Evolutionary conservation across 805 yeast species (phyloP).

Genomic region (Kregervanrija fluxuum): DNA sequence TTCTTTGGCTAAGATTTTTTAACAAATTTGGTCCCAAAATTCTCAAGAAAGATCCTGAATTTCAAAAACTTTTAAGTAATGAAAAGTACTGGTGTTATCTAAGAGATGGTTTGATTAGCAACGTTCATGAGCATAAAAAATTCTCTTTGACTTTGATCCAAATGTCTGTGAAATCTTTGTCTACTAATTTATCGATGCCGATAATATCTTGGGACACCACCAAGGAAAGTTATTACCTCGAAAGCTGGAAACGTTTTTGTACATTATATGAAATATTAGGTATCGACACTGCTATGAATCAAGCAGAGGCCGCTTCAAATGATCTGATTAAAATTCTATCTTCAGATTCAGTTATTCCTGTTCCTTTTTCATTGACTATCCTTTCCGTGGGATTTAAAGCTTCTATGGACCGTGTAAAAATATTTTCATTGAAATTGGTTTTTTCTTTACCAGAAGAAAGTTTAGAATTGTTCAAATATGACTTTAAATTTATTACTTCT

Average conservation of each 20-base stretch:
- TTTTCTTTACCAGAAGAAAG: conserved; percentile 42
- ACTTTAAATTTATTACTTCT: conserved; percentile 33
- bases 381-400: conserved; percentile 71
- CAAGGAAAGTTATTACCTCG: conserved; percentile 26
- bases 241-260: conserved; percentile 64
- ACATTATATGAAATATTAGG: conserved; percentile 77
- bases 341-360: conserved; percentile 44
- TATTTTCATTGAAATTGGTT: conserved; percentile 49
- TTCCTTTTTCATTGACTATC: conserved; percentile 69
- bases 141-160: conserved; percentile 60
- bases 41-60: conserved; percentile 11
- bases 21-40: conserved; percentile 15
- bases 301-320: conserved; percentile 65
- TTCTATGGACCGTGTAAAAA: conserved; percentile 70
- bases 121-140: conserved; percentile 62
- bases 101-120: conserved; percentile 48
- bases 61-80: conserved; percentile 24
- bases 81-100: conserved; percentile 49
- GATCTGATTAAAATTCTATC: conserved; percentile 53
- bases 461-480: conserved; percentile 38
- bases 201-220: conserved; percentile 39
- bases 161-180: conserved; percentile 44
- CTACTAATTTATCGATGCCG: conserved; percentile 27
- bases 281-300: conserved; percentile 80
- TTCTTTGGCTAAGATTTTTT: conserved; percentile 52